phyloP scores from a whole-genome alignment of 306 rosid genomes.

The Gleditsia sinensis region DNA sequence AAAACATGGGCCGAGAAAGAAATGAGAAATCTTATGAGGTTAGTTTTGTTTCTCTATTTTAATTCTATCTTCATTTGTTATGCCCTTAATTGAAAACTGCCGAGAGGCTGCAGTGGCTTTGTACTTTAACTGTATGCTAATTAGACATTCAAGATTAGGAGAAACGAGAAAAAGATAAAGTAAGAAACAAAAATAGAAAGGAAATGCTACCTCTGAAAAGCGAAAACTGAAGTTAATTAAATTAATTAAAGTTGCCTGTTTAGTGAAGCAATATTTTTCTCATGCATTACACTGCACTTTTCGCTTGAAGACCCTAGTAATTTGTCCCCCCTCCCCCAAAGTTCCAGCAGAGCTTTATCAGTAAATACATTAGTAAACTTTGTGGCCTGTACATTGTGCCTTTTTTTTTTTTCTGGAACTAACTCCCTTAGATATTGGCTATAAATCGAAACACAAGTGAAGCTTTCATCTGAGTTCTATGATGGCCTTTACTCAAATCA shows the following conservation, averaged over 20 bases:
- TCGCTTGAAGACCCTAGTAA: background rate
- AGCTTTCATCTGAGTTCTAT: background rate
- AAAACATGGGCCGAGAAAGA: constrained; percentile 99
- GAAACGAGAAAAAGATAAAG: background rate
- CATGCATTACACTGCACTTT: background rate
- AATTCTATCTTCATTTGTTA: background rate
- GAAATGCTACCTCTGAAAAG: background rate
- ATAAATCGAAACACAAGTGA: background rate
- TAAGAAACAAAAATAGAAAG: background rate
- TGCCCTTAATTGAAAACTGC: background rate
- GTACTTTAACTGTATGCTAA: constrained; percentile 1
- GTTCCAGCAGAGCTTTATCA: background rate
- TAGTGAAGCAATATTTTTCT: background rate
- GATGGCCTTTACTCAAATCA: background rate
- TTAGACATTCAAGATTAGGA: constrained; percentile 4
- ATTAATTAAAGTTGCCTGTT: background rate
- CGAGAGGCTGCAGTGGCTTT: background rate
- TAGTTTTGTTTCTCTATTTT: constrained; percentile 20
- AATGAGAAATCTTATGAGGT: constrained; percentile 91
- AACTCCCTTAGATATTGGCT: background rate
- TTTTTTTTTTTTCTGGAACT: background rate
- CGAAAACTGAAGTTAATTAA: background rate
- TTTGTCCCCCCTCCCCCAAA: background rate
- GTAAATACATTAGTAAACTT: background rate
- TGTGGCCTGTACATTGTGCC: background rate